Conservation (phyloP, 163 green algal species). For the Trebouxia gelatinosa region DNA sequence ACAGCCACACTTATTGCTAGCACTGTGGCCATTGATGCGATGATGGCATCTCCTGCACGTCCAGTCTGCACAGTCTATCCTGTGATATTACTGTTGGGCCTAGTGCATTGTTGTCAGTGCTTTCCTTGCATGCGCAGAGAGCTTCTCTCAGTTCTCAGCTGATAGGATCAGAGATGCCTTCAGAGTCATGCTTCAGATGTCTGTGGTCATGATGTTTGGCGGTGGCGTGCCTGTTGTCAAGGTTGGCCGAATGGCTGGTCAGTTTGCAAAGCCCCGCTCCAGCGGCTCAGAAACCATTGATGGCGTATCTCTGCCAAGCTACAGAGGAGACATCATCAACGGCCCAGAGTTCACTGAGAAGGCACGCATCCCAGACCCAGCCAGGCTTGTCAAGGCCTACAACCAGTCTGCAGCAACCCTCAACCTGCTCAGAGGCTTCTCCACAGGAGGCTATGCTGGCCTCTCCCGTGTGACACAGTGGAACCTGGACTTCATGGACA, state of each 20-base stretch:
- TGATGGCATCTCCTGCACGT: slow-evolving; percentile 45
- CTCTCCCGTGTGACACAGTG: slow-evolving; percentile 92
- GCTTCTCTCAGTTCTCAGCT: slow-evolving; percentile 93
- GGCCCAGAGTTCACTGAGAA: slow-evolving; percentile 85
- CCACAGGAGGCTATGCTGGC: slow-evolving; percentile 88
- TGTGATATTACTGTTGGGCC: too few relatives aligned
- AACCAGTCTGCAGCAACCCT: slow-evolving; percentile 97
- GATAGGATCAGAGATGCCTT: slow-evolving; percentile 95
- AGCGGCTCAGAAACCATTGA: slow-evolving; percentile 72
- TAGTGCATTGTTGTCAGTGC: too few relatives aligned
- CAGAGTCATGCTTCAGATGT: slow-evolving; percentile 87
- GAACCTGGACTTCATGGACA: slow-evolving; percentile 99
- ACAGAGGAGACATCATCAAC: slow-evolving; percentile 99
- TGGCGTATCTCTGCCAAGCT: slow-evolving; percentile 79
- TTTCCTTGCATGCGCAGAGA: slow-evolving; percentile 68
- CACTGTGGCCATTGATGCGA: too few relatives aligned
- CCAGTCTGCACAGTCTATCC: too few relatives aligned
- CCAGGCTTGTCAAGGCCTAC: slow-evolving; percentile 90
- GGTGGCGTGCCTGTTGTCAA: slow-evolving; percentile 95
- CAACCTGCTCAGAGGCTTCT: slow-evolving; percentile 97
- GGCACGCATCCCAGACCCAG: slow-evolving; percentile 87
- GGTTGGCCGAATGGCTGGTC: slow-evolving; percentile 93
- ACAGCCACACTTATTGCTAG: too few relatives aligned
- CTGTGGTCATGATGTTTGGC: slow-evolving; percentile 94
- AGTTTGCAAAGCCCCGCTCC: slow-evolving; percentile 96